These are phyloP conservation scores for Sphaerobolus stellatus DNA, from an alignment of 1,284 basidiomycete genomes.

Conservation along the genomic window DNA sequence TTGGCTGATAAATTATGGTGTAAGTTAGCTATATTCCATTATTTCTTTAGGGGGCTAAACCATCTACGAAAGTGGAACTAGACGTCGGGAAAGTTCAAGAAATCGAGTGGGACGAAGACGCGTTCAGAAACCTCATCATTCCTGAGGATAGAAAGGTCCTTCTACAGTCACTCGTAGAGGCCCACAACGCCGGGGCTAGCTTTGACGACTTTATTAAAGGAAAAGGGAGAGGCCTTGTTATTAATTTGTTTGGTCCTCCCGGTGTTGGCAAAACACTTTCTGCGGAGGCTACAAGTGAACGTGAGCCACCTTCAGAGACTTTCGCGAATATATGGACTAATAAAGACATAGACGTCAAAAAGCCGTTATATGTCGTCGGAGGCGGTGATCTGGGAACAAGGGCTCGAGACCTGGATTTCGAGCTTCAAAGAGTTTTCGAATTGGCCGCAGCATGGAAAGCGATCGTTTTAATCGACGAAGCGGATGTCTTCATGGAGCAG, in stretches of 20 bases:
- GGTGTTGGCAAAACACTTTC: constrained; percentile 54
- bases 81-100: constrained; percentile 48
- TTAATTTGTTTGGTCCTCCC: constrained; percentile 61
- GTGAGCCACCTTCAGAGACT: constrained; percentile 10
- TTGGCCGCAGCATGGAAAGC: constrained; percentile 62
- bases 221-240: constrained; percentile 59
- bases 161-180: constrained; percentile 56
- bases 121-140: constrained; percentile 57
- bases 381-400: constrained; percentile 57
- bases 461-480: constrained; percentile 63
- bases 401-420: constrained; percentile 42
- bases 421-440: constrained; percentile 37
- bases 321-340: neutral
- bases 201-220: constrained; percentile 65
- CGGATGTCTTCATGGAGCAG: constrained; percentile 61
- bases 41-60: too few relatives aligned
- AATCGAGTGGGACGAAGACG: constrained; percentile 56
- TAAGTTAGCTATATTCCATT: constrained; percentile 34
- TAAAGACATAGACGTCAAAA: constrained; percentile 37
- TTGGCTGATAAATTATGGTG: constrained; percentile 59
- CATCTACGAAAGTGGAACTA: constrained; percentile 48
- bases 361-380: constrained; percentile 58
- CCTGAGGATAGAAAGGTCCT: constrained; percentile 51
- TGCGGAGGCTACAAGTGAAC: constrained; percentile 62
- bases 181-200: constrained; percentile 49